Conservation (phyloP, 2,329 filamentous ascomycete species). For the Helicocarpus griseus region DNA sequence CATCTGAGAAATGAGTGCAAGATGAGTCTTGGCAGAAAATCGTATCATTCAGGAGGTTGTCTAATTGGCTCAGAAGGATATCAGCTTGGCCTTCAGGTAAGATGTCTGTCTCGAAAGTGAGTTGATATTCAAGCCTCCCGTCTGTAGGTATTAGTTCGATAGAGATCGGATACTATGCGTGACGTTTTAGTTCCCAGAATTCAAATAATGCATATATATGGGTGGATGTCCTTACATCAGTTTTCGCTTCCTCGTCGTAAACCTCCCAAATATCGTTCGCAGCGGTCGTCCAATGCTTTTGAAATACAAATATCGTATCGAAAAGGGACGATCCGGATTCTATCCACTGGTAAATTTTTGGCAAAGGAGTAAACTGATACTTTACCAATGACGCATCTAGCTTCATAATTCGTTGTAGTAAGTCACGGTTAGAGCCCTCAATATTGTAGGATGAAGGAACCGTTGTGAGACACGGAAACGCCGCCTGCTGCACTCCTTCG, state of each 20-base stretch:
- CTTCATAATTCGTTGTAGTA: constrained; percentile 55
- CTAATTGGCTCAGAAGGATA: constrained; percentile 61
- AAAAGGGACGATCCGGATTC: constrained; percentile 59
- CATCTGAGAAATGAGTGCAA: constrained; percentile 31
- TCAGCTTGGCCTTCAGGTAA: constrained; percentile 60
- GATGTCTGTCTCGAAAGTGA: constrained; percentile 56
- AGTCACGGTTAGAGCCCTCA: constrained; percentile 41
- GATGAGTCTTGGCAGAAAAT: constrained; percentile 38
- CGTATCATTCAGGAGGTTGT: constrained; percentile 53
- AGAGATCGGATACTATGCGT: constrained; percentile 57
- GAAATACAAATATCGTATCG: constrained; percentile 77
- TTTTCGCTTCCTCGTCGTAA: constrained; percentile 54
- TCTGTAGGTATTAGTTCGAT: constrained; percentile 60
- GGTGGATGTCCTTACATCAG: constrained; percentile 43
- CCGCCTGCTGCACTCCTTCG: constrained; percentile 47
- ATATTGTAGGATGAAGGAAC: constrained; percentile 60
- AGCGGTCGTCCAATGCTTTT: constrained; percentile 43
- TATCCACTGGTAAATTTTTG: constrained; percentile 62
- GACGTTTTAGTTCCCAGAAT: constrained; percentile 11
- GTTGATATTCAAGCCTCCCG: constrained; percentile 47
- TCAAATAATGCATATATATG: not conserved
- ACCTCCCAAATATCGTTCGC: constrained; percentile 46
- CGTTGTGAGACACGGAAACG: constrained; percentile 75
- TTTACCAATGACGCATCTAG: constrained; percentile 56
- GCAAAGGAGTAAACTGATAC: constrained; percentile 62